Percentiles rank a stretch among this genome's conserved stretches.
Evolutionary conservation across 139 green algal genomes (phyloP).

Genomic region (Closterium sp.): DNA sequence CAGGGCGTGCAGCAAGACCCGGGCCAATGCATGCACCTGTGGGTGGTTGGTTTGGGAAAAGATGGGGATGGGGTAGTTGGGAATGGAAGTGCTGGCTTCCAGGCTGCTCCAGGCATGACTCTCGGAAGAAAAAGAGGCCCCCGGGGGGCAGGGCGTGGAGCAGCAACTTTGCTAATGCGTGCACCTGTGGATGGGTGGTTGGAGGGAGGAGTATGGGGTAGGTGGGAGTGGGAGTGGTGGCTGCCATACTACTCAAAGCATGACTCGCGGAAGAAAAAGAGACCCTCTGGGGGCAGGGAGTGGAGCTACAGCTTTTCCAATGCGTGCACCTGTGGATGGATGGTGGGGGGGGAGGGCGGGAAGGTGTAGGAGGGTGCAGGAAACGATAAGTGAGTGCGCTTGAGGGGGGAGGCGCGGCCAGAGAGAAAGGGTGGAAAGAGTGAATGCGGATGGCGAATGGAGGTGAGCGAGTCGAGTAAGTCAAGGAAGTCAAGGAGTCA

Average conservation of each 20-base stretch:
- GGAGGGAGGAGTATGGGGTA: background rate
- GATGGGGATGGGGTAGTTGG: background rate
- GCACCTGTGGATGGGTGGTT: conserved; percentile 22
- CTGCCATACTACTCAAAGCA: background rate
- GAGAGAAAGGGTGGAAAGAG: no score
- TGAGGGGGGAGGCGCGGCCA: no score
- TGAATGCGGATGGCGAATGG: no score
- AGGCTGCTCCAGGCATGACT: conserved; percentile 55
- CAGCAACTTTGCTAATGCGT: background rate
- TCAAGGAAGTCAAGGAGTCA: no score
- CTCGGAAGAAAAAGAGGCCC: conserved; percentile 83
- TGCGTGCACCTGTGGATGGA: no score
- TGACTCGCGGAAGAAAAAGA: background rate
- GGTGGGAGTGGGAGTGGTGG: background rate
- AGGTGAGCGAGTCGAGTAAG: no score
- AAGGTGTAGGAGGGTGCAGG: no score
- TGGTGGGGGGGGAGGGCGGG: no score
- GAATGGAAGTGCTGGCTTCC: background rate
- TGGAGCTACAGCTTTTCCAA: no score
- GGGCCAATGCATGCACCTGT: conserved; percentile 32
- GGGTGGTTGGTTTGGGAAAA: no score
- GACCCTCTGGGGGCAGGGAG: background rate
- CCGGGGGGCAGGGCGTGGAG: conserved; percentile 56
- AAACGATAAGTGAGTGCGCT: no score
- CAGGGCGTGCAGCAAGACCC: conserved; percentile 47